Conservation (phyloP, 2,329 filamentous ascomycete species). For the Beauveria rudraprayagi region DNA sequence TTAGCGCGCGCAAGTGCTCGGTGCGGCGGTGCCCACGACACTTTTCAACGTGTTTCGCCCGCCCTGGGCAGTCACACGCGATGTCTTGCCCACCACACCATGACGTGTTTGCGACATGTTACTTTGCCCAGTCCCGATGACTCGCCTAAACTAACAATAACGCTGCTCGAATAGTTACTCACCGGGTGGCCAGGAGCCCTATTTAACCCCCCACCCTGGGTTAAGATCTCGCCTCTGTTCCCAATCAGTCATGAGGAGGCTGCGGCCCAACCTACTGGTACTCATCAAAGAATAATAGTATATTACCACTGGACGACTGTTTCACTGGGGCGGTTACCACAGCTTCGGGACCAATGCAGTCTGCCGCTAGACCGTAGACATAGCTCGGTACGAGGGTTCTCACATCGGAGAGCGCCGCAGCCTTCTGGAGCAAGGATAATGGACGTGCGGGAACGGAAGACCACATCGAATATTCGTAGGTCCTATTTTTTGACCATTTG, state of each 20-base stretch:
- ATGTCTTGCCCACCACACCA: conserved; percentile 8
- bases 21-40: neutral
- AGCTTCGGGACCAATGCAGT: neutral
- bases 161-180: neutral
- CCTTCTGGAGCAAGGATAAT: too few species aligned
- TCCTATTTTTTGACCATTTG: neutral
- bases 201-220: neutral
- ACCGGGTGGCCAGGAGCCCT: neutral
- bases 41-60: conserved; percentile 8
- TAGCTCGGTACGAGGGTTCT: neutral
- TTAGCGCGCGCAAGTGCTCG: neutral
- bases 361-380: neutral
- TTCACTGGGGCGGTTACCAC: conserved; percentile 1
- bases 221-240: neutral
- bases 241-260: neutral
- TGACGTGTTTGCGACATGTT: neutral
- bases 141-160: neutral
- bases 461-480: too few species aligned
- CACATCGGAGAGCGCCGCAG: neutral
- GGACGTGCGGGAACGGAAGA: too few species aligned
- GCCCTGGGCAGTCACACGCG: neutral
- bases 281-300: neutral
- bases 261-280: neutral
- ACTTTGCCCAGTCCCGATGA: neutral
- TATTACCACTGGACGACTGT: neutral